Conservation (phyloP, 257 asterid genomes). For the Jaltomata sinuosa region DNA sequence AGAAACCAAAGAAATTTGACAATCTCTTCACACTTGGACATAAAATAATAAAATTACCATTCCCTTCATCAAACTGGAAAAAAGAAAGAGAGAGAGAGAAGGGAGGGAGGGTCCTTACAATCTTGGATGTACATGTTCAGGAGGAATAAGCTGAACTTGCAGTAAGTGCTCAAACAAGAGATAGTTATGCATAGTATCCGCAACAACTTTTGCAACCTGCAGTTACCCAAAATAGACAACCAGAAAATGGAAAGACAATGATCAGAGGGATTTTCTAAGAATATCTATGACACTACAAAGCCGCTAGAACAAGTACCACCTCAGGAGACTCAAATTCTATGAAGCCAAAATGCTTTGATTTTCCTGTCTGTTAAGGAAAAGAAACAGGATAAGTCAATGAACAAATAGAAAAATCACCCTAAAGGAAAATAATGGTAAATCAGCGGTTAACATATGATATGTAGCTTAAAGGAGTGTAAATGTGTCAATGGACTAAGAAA, state of each 20-base stretch:
- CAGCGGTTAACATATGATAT: background rate
- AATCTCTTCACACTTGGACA: background rate
- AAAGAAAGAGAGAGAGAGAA: background rate
- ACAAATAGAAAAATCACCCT: background rate
- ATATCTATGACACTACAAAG: background rate
- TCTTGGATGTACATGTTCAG: slow-evolving; percentile 67
- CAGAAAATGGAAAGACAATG: background rate
- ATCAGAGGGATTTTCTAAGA: background rate
- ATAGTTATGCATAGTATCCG: slow-evolving; percentile 84
- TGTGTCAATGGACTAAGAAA: background rate
- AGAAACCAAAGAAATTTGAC: background rate
- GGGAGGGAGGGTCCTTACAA: slow-evolving; percentile 43
- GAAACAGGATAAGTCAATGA: background rate
- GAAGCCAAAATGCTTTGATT: slow-evolving; percentile 91
- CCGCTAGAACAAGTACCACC: slow-evolving; percentile 32
- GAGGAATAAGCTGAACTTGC: slow-evolving; percentile 70
- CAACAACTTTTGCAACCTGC: slow-evolving; percentile 91
- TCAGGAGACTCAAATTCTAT: slow-evolving; percentile 85
- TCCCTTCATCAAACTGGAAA: background rate
- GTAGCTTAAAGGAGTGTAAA: background rate
- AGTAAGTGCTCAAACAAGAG: slow-evolving; percentile 75
- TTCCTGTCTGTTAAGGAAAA: slow-evolving; percentile 63
- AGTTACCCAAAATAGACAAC: background rate
- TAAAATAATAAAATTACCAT: background rate
- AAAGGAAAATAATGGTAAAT: background rate